Base-by-base conservation (phyloP, 768 basidiomycete genomes). In the Auricularia cornea region DNA sequence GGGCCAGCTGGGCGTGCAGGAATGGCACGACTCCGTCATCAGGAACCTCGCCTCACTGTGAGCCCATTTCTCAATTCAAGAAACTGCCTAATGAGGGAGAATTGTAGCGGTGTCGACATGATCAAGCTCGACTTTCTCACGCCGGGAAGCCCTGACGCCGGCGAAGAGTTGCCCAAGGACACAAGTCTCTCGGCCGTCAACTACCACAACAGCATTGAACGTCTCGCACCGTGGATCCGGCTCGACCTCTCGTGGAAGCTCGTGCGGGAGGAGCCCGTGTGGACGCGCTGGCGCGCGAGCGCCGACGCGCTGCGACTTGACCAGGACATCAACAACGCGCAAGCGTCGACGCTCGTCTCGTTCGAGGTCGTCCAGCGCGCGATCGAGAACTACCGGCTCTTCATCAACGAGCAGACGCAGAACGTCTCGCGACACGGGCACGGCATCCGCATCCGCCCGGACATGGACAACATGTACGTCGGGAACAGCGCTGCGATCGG, bases 211-310 rank as follows among this genome's bases (percentile, higher is more conserved):
- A 44, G 44, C 20, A 51, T 62, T 28, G 23, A 28, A 23, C 23
- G 48, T 16, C 30, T 52, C 23, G 48, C 61, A 16, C 61, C 44
- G 35, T 28, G 29, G 3, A 62, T 62, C 29, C 41, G 61, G 1
- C 51, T 62, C 23, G 61, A 62, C 44, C 31, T 62, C 23, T 62
- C 61, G 44, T 62, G 61, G 61, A 48, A 62, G 44, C 61, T 62
- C 18, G 48, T 32, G 18, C 61, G 44, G 5, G 35, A 51, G 14
- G n/a, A n/a, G n/a, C 48, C 61, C 3, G 41, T 10, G 14, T 62
- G 32, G 16, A 29, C 41, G 20, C 44, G 48, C 26, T 62, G 44
- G 61, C 32, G 28, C 20, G 29, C n/a, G 44, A 52, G 31, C 31
- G 61, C 61, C 12, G 61, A 62, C 30, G 32, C 44, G 44, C 41